A percentile compares a stretch with the other conserved stretches of the same genome.
These are phyloP conservation scores for Psidium guajava DNA, from an alignment of 345 rosid genomes.

Conservation along the genomic window DNA sequence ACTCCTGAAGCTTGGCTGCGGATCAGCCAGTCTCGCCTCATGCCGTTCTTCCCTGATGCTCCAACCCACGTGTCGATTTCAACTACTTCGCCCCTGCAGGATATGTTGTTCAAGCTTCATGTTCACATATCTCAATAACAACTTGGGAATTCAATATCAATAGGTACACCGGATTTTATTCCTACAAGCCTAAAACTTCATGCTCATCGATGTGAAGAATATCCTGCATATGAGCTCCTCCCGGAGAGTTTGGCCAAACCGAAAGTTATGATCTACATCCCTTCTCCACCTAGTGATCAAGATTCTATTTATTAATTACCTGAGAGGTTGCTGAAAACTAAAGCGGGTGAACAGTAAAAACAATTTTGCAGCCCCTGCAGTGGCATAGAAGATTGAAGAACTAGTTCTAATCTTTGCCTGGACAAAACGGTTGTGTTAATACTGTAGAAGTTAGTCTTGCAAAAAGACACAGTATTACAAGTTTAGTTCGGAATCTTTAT, in stretches of 20 bases:
- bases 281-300: not conserved
- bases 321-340: not conserved
- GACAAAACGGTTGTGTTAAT: not conserved
- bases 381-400: not conserved
- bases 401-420: not conserved
- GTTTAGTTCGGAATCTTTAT: not conserved
- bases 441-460: not conserved
- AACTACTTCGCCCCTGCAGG: slow-evolving; percentile 50
- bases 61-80: slow-evolving; percentile 75
- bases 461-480: not conserved
- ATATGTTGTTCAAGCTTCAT: not conserved
- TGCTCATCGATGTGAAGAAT: not conserved
- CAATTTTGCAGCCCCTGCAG: not conserved
- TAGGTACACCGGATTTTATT: not conserved
- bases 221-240: not conserved
- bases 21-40: slow-evolving; percentile 60
- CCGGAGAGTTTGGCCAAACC: not conserved
- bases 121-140: not conserved
- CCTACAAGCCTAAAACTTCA: not conserved
- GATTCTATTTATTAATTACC: not conserved
- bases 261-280: not conserved
- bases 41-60: slow-evolving; percentile 65
- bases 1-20: slow-evolving; percentile 55
- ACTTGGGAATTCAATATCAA: not conserved
- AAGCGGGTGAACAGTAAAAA: not conserved